Conservation (phyloP, 176 grass and related monocot species). For the Avena eriantha region DNA sequence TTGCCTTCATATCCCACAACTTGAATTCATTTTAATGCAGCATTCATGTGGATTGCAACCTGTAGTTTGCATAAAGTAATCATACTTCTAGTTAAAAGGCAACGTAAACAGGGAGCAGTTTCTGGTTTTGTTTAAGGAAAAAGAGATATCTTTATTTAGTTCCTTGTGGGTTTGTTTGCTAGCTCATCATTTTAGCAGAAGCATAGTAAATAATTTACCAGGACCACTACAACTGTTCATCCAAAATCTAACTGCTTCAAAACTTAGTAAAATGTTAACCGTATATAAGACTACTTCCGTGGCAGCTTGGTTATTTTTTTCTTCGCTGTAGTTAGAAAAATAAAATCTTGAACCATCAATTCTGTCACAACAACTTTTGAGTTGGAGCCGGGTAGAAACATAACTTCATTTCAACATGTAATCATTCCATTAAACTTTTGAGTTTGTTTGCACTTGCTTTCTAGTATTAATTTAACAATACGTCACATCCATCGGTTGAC, state of each 20-base stretch:
- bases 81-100: not conserved
- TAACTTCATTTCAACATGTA: slow-evolving; percentile 16
- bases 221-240: not conserved
- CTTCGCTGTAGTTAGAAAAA: not conserved
- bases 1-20: not conserved
- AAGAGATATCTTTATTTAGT: not conserved
- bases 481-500: not conserved
- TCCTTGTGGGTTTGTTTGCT: not conserved
- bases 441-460: not conserved
- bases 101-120: not conserved
- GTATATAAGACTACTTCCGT: not conserved
- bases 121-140: not conserved
- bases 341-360: slow-evolving; percentile 1
- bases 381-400: not conserved
- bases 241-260: slow-evolving; percentile 13
- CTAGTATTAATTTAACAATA: not conserved
- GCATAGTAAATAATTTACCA: not conserved
- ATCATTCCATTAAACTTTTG: too few species aligned
- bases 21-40: not conserved
- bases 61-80: slow-evolving; percentile 35
- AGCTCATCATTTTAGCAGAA: slow-evolving; percentile 19
- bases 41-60: not conserved
- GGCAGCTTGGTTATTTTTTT: slow-evolving; percentile 24
- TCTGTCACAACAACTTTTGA: slow-evolving; percentile 14
- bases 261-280: not conserved